Evolutionary conservation across 352 stramenopile species (phyloP), one percentile per base, ranked within the genome.

Genomic region (Phytophthora parvispora): DNA sequence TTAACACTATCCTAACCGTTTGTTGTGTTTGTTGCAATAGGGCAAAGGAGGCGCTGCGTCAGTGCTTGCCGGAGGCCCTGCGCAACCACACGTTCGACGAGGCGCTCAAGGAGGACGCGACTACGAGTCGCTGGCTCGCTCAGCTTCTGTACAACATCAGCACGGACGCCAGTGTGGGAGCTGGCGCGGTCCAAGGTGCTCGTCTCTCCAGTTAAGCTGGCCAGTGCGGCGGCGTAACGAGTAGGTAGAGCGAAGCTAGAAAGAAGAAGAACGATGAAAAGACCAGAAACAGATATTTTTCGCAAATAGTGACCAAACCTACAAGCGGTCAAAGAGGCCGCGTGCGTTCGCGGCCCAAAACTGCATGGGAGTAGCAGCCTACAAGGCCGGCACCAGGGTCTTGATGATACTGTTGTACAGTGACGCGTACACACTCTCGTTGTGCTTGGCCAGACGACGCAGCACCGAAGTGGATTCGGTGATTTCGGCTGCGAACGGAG

Each of bases 31-130:
- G 13, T 93, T 20, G 8, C 10, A n/a, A 31, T 32, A 80, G 72
- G 29, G 98, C 98, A 16, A 95, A 98, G 58, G 97, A 99, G 72
- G 98, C 98, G n/a, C 83, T 99, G 34, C 92, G 97, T 42, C 94
- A 99, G 75, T 99, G 95, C 72, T 72, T 99, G 27, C 98, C 97
- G 0, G 83, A 97, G 24, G 91, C 94, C 36, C 84, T 99, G 56
- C 84, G 92, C 47, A 98, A 99, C 69, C 90, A 98, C 78, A 99
- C 97, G 34, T 99, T 99, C 78, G 87, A 92, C 20, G 86, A 91
- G 8, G 82, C 87, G 48, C 79, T 99, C 28, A 98, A 98, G 72
- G 97, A 99, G 69, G 98, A 99, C 83, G 82, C 92, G 18, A 99
- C 95, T 2, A 98, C 98, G 16, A 98, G 97, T 64, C 97, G 98